phyloP scores from a whole-genome alignment of 2,329 filamentous ascomycete genomes.

The Septoria linicola region DNA sequence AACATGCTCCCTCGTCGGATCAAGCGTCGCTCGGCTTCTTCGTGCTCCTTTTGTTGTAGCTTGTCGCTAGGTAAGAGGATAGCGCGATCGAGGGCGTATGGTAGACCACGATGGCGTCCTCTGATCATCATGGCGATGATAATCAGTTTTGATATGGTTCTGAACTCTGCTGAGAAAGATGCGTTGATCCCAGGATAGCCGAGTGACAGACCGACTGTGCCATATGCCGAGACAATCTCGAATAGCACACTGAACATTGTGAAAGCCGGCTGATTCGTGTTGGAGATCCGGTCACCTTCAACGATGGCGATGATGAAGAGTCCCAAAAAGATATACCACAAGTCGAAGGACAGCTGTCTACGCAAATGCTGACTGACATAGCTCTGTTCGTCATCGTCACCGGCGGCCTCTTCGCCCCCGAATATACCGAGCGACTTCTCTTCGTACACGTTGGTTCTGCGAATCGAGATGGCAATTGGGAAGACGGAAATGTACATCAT shows the following conservation, averaged over 20 bases:
- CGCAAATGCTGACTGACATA: constrained; percentile 92
- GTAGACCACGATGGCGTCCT: constrained; percentile 63
- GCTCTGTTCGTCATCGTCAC: constrained; percentile 63
- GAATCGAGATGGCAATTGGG: constrained; percentile 92
- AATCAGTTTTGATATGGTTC: constrained; percentile 64
- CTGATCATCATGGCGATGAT: constrained; percentile 67
- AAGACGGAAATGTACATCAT: constrained; percentile 99
- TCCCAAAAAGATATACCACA: constrained; percentile 95
- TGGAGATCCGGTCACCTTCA: constrained; percentile 71
- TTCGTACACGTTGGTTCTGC: constrained; percentile 93
- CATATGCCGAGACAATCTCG: constrained; percentile 86
- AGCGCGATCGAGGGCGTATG: constrained; percentile 67
- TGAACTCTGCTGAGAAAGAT: constrained; percentile 81
- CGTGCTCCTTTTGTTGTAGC: constrained; percentile 60
- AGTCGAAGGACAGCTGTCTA: constrained; percentile 88
- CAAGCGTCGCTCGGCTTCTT: constrained; percentile 38
- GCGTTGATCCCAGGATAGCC: constrained; percentile 75
- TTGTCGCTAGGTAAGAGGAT: constrained; percentile 66
- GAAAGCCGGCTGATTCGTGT: constrained; percentile 54
- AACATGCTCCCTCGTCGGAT: constrained; percentile 30
- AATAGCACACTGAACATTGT: constrained; percentile 63
- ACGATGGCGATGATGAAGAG: constrained; percentile 90
- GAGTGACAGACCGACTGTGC: constrained; percentile 87
- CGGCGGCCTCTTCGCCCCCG: constrained; percentile 50
- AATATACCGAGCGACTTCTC: constrained; percentile 82